Evolutionary conservation across 768 basidiomycete genomes (phyloP).

Genomic region (Lactifluus volemus): DNA sequence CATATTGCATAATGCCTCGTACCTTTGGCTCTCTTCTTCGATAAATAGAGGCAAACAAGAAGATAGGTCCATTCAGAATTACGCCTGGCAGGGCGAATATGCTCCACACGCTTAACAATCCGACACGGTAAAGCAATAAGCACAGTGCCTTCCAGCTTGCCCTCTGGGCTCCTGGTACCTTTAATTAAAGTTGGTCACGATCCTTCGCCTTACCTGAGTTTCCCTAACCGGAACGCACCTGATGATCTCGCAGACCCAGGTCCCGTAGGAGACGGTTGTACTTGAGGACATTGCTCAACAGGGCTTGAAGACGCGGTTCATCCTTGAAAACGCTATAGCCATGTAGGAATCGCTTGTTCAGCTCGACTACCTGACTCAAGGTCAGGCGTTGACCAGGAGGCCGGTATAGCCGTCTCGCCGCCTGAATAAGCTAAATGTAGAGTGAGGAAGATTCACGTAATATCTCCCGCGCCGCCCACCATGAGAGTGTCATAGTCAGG

Average conservation of each 20-base stretch:
- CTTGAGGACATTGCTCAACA: slow-evolving; percentile 70
- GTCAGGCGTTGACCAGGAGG: slow-evolving; percentile 90
- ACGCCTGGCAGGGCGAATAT: slow-evolving; percentile 82
- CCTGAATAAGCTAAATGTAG: slow-evolving; percentile 76
- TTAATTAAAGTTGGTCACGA: background rate
- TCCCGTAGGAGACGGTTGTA: slow-evolving; percentile 86
- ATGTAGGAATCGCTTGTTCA: slow-evolving; percentile 86
- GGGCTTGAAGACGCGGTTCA: slow-evolving; percentile 75
- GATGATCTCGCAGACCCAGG: slow-evolving; percentile 88
- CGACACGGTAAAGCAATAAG: slow-evolving; percentile 72
- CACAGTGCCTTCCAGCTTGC: slow-evolving; percentile 80
- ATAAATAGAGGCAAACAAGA: slow-evolving; percentile 89
- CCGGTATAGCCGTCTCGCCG: slow-evolving; percentile 84
- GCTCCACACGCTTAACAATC: slow-evolving; percentile 72
- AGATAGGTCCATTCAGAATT: slow-evolving; percentile 86
- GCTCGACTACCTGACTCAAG: slow-evolving; percentile 88
- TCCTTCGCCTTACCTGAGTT: background rate
- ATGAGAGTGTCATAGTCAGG: slow-evolving; percentile 98
- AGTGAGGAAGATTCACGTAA: background rate
- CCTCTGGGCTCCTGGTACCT: slow-evolving; percentile 81
- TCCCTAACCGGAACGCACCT: slow-evolving; percentile 37
- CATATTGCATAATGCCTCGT: background rate
- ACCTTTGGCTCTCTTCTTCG: slow-evolving; percentile 83
- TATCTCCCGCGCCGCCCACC: slow-evolving; percentile 41
- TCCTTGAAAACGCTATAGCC: slow-evolving; percentile 89